These are phyloP conservation scores for Epichloe sibirici DNA, from an alignment of 2,329 filamentous ascomycete genomes.

Conservation along the genomic window DNA sequence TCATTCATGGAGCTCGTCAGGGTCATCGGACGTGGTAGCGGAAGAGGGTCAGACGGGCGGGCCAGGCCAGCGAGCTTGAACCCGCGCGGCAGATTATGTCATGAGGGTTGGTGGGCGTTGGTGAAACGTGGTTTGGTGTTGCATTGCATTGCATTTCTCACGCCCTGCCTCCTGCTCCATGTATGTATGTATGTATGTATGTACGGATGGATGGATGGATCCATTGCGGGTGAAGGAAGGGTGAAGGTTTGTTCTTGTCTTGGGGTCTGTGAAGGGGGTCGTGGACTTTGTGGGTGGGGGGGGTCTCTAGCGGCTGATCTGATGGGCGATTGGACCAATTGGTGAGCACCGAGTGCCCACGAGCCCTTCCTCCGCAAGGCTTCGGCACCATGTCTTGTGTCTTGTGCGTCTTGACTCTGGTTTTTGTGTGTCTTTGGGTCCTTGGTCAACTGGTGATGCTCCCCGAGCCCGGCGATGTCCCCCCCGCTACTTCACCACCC, in stretches of 20 bases:
- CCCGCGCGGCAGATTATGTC: constrained; percentile 4
- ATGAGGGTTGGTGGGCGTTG: not conserved
- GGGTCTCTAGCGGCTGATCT: too few species aligned
- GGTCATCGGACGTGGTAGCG: not conserved
- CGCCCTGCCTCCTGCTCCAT: too few species aligned
- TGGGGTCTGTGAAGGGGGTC: too few species aligned
- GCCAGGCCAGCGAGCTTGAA: not conserved
- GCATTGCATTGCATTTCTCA: constrained; percentile 3
- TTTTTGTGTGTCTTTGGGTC: too few species aligned
- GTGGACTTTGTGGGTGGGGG: too few species aligned
- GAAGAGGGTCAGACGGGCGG: not conserved
- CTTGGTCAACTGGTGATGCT: not conserved
- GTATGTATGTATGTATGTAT: too few species aligned
- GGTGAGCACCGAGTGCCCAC: not conserved
- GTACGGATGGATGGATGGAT: too few species aligned
- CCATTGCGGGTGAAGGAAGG: too few species aligned
- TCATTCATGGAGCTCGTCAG: not conserved
- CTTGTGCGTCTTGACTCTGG: too few species aligned
- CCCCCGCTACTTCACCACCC: constrained; percentile 5
- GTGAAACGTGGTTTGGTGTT: constrained; percentile 9
- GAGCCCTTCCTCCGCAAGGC: not conserved
- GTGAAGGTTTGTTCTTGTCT: too few species aligned
- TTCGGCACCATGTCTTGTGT: constrained; percentile 5
- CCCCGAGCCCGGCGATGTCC: not conserved
- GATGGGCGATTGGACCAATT: too few species aligned